Evolutionary conservation across 805 yeast genomes (phyloP).

Genomic region (Metschnikowia matae): DNA sequence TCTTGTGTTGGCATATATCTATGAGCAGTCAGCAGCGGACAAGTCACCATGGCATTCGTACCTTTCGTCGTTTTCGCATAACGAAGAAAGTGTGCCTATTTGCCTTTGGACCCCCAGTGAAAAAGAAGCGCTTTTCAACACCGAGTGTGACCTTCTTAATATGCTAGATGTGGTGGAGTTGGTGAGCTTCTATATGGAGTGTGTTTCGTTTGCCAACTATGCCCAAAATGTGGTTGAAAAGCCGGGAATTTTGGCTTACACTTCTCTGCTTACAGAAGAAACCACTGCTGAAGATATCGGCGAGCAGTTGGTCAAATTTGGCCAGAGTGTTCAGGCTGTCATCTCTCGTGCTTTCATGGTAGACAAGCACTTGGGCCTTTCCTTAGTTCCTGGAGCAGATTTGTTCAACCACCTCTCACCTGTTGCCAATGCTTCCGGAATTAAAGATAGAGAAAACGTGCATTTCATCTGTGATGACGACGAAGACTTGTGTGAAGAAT

Average conservation of each 20-base stretch:
- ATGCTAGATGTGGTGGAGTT: slow-evolving; percentile 49
- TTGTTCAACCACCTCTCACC: slow-evolving; percentile 69
- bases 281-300: slow-evolving; percentile 5
- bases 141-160: slow-evolving; percentile 60
- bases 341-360: slow-evolving; percentile 79
- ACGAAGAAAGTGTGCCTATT: slow-evolving; percentile 48
- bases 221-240: slow-evolving; percentile 24
- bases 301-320: slow-evolving; percentile 43
- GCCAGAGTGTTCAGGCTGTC: slow-evolving; percentile 54
- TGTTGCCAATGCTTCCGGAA: slow-evolving; percentile 11
- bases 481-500: slow-evolving; percentile 16
- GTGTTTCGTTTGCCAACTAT: slow-evolving; percentile 39
- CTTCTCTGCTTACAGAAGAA: not conserved
- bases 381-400: slow-evolving; percentile 89
- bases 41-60: slow-evolving; percentile 79
- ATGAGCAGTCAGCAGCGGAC: slow-evolving; percentile 57
- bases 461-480: slow-evolving; percentile 26
- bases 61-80: slow-evolving; percentile 48
- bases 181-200: slow-evolving; percentile 34
- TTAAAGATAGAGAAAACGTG: slow-evolving; percentile 45
- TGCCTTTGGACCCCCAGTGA: slow-evolving; percentile 58
- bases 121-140: slow-evolving; percentile 47
- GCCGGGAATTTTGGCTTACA: slow-evolving; percentile 34
- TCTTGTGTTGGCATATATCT: slow-evolving; percentile 63
- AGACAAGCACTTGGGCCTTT: slow-evolving; percentile 69